Evolutionary conservation across 306 rosid genomes (phyloP), one percentile per base, ranked within the genome.

Genomic region (Gastrolobium villosum): DNA sequence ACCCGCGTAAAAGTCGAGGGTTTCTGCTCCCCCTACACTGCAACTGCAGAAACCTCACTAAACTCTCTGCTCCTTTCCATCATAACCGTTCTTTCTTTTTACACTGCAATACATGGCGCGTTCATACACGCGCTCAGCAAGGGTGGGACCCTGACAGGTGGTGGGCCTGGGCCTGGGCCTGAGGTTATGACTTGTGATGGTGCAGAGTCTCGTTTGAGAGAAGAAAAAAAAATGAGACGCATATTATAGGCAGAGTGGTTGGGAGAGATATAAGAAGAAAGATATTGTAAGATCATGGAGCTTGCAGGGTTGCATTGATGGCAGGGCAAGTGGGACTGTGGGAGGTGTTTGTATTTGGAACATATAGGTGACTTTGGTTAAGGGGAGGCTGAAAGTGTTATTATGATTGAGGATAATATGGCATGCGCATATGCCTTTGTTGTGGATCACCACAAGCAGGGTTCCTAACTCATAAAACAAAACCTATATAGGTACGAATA

Each of bases 1-100:
- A 66, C 81, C 44, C 85, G 88, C 88, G 81, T 77, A 85, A 85
- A 85, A 81, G 78, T 81, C 86, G 88, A 85, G 88, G 85, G 86
- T 40, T 71, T 77, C 73, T 81, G 81, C 46, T 10, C 43, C 9
- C 8, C 1, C 41, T 43, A 20, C 26, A 20, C 39, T 46, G 60
- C 74, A 44, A 64, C 46, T 39, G 8, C 61, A 59, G 52, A 40
- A 40, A 62, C 43, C 54, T 66, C 68, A 15, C 61, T 62, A 65
- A 80, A 74, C 84, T 46, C 85, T 72, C 53, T 80, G 68, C 55
- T 46, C 32, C 72, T 60, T 35, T 44, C 67, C 52, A 32, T 62
- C 49, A 31, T 52, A 31, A 11, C 68, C 3, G 0, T 35, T 11
- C 57, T 55, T 37, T 31, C 57, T 1, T 9, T 3, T 3, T 10